A percentile compares a stretch with the other conserved stretches of the same genome.
phyloP scores from a whole-genome alignment of 2,329 filamentous ascomycete species.

The Botrytis hyacinthi region DNA sequence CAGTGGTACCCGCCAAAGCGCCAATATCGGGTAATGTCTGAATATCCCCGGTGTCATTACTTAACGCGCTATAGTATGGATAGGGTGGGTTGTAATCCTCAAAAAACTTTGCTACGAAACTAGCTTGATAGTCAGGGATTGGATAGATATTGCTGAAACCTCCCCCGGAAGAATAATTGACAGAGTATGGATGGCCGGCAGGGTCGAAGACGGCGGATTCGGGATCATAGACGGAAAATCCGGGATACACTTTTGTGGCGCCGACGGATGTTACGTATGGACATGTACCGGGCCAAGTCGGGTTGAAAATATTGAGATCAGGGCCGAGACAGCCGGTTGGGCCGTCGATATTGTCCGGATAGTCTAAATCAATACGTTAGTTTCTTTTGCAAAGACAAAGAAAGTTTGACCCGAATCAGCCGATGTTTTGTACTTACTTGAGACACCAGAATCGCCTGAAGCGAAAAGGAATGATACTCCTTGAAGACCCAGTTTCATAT shows the following conservation, averaged over 20 bases:
- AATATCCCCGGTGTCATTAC: conserved; percentile 24
- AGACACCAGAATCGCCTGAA: conserved; percentile 48
- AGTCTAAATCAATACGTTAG: conserved; percentile 20
- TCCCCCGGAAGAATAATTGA: conserved; percentile 43
- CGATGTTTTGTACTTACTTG: conserved; percentile 29
- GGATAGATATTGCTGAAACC: conserved; percentile 49
- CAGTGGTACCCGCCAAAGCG: conserved; percentile 22
- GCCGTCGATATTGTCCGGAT: conserved; percentile 24
- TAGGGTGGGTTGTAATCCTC: conserved; percentile 32
- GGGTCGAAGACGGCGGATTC: conserved; percentile 33
- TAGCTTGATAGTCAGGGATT: conserved; percentile 45
- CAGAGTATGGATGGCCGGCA: conserved; percentile 22
- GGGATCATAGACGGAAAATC: conserved; percentile 40
- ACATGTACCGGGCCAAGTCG: conserved; percentile 44
- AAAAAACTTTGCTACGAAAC: conserved; percentile 45
- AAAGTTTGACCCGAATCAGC: neutral
- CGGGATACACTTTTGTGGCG: conserved; percentile 35
- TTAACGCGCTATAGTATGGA: conserved; percentile 26
- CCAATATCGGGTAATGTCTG: conserved; percentile 25
- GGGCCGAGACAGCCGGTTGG: conserved; percentile 40
- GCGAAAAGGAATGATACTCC: conserved; percentile 48
- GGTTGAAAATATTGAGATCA: conserved; percentile 51
- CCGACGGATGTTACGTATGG: conserved; percentile 46
- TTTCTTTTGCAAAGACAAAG: neutral
- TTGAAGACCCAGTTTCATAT: conserved; percentile 51